Conservation (phyloP, 306 rosid species). For the Mimosa pudica region DNA sequence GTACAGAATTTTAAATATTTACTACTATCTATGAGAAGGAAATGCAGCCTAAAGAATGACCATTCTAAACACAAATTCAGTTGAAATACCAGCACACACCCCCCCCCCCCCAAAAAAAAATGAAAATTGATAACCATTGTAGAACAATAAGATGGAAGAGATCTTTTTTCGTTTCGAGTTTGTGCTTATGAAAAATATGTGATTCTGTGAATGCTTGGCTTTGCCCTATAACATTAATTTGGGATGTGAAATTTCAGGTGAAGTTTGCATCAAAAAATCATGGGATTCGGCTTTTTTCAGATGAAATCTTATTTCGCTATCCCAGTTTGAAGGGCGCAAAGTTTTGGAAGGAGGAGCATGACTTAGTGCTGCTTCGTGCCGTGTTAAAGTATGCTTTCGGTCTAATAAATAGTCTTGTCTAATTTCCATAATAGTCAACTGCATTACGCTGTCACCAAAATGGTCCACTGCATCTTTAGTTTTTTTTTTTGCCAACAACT, state of each 20-base stretch:
- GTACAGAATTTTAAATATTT: not conserved
- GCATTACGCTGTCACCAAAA: not conserved
- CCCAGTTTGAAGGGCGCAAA: slow-evolving; percentile 81
- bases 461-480: not conserved
- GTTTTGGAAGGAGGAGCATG: slow-evolving; percentile 95
- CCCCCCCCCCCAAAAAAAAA: not conserved
- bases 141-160: not conserved
- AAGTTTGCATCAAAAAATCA: slow-evolving; percentile 60
- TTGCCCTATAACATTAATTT: slow-evolving; percentile 10
- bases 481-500: not conserved
- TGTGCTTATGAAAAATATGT: not conserved
- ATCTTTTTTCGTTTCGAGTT: not conserved
- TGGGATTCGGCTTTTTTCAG: slow-evolving; percentile 64
- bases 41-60: not conserved
- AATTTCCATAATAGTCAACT: not conserved
- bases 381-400: slow-evolving; percentile 67
- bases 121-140: not conserved
- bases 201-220: slow-evolving; percentile 1
- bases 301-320: slow-evolving; percentile 71
- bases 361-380: slow-evolving; percentile 66
- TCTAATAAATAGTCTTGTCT: not conserved
- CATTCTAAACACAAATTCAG: not conserved
- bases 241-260: slow-evolving; percentile 59
- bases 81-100: not conserved
- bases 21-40: not conserved